Evolutionary conservation across 2,329 filamentous ascomycete genomes (phyloP), one percentile per base, ranked within the genome.

Genomic region (Huntiella omanensis): DNA sequence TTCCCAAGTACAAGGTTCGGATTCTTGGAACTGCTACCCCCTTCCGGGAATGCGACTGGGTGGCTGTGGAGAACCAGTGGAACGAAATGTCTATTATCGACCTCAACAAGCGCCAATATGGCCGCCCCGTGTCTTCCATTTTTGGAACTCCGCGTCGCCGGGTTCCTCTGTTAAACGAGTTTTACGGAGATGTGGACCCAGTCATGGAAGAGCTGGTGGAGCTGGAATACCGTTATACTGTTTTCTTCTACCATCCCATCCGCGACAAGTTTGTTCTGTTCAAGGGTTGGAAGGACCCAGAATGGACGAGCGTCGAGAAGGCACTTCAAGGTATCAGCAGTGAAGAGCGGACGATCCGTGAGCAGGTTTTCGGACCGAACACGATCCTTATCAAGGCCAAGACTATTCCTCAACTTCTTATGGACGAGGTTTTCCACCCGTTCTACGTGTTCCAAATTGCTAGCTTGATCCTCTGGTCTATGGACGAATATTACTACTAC

Each of bases 381-480:
- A 62, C 85, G 49, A 94, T 98, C 53, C 83, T 95, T 52, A 93
- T 98, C 54, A 77, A 92, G 55, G 80, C 95, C 57, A 98, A 95
- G 63, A 78, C 83, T 1, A 72, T 80, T 12, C 70, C 75, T 1
- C 83, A 92, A 56, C 73, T 98, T 41, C 69, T 98, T 11, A 69
- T 94, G 15, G 88, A 98, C 54, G 91, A 98, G 66, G 80, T 84
- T 59, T 33, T 57, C 50, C 46, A 36, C 19, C 58, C 92, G 0
- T 98, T 98, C 60, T 98, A 98, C 59, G 81, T 98, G 47, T 98
- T 98, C 58, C 91, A 98, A 62, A 80, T 96, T 55, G 88, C 87
- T 41, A 96, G 91, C 66, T 67, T 98, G 53, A 63, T 93, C 36
- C 73, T 98, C 3, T 98, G 91, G 91, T 95, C 88, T 7, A 59